Percentiles rank a stretch among this genome's conserved stretches.
phyloP scores from a whole-genome alignment of 139 green algal species.

The Desmodesmus armatus region DNA sequence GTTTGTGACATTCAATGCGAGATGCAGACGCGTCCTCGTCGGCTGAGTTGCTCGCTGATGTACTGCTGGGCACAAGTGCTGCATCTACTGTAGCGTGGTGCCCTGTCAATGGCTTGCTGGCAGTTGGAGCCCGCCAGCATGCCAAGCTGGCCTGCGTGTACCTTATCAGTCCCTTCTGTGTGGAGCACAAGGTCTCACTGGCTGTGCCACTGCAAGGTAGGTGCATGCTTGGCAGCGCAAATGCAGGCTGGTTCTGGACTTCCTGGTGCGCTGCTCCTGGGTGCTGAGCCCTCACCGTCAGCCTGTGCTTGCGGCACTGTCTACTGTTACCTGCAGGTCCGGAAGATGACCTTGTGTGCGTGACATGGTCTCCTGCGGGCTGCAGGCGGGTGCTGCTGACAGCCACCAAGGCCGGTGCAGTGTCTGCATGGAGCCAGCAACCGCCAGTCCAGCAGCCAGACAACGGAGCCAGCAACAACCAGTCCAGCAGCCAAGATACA shows the following conservation, averaged over 20 bases:
- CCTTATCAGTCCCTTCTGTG: constrained; percentile 15
- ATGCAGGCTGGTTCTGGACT: background rate
- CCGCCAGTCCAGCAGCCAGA: background rate
- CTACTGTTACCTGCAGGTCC: constrained; percentile 6
- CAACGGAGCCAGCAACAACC: constrained; percentile 22
- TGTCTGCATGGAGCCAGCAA: constrained; percentile 13
- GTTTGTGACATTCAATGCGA: no score
- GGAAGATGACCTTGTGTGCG: background rate
- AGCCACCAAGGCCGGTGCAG: background rate
- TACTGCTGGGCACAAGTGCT: constrained; percentile 1
- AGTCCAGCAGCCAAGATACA: background rate
- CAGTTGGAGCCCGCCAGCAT: background rate
- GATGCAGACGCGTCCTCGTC: no score
- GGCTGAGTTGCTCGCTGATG: constrained; percentile 4
- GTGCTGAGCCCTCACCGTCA: background rate
- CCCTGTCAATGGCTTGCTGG: constrained; percentile 18
- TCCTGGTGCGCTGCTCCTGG: background rate
- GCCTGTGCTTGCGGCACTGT: background rate
- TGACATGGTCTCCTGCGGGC: constrained; percentile 30
- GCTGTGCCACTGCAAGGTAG: constrained; percentile 35
- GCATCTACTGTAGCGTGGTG: constrained; percentile 26
- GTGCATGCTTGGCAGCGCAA: background rate
- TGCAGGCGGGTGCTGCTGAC: constrained; percentile 22
- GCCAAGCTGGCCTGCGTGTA: constrained; percentile 19
- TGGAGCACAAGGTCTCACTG: constrained; percentile 18